Base-by-base conservation (phyloP, 2,329 filamentous ascomycete genomes). In the Emericellopsis atlantica region DNA sequence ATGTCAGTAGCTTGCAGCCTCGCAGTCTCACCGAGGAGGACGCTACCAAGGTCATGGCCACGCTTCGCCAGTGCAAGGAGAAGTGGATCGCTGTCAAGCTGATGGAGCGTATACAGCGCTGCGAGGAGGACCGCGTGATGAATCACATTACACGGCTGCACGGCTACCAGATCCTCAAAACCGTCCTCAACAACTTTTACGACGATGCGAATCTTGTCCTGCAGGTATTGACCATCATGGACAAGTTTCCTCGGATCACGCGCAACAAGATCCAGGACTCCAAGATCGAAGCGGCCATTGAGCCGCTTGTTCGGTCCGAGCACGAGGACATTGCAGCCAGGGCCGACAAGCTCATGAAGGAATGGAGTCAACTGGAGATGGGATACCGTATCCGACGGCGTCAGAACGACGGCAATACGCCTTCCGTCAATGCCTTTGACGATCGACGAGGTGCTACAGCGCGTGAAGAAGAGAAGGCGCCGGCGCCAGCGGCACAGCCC, bases 51-150 rank as follows among this genome's bases (percentile, higher is more conserved):
- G 87, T 95, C 60, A 95, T 95, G 87, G 89, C 90, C 21, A 83
- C 88, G 40, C 76, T 98, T 44, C 89, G 95, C 79, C 90, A 95
- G 60, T 95, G 87, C 71, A 94, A 95, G 62, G 92, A 98, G 70
- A 95, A 95, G 62, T 98, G 92, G 92, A 95, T 98, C 60, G 88
- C 86, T 3, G 88, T 95, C 62, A 96, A 96, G 64, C 69, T 98
- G 43, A 75, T 98, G 44, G 76, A 81, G 49, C 89, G 92, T 40
- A 88, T 98, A 46, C 86, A 95, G 60, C 74, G 76, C 33, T 89
- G 84, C 55, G 76, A 90, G 38, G 88, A 95, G 50, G 87, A 95
- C 54, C 79, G 79, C 47, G 86, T 95, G 42, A 79, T 85, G 45
- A 85, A 92, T 59, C 79, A 83, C 40, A 88, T 96, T 32, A 84